Evolutionary conservation across 306 rosid genomes (phyloP).

Genomic region (Ormosia semicastrata): DNA sequence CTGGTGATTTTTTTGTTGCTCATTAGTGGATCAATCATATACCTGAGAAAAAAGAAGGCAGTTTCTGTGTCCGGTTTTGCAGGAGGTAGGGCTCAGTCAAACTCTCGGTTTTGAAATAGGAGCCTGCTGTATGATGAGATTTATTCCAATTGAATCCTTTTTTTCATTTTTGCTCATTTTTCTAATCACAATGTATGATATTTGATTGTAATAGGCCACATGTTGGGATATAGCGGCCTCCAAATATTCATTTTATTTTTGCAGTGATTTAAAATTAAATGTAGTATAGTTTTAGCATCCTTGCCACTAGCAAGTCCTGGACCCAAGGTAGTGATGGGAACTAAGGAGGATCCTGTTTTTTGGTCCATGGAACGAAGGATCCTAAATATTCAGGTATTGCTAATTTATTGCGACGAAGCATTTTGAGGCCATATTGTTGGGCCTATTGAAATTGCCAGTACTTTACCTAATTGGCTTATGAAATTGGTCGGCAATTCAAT

Average conservation of each 20-base stretch:
- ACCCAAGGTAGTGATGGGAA: not conserved
- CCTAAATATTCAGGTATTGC: not conserved
- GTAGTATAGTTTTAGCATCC: not conserved
- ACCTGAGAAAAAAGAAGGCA: slow-evolving; percentile 56
- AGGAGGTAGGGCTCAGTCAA: slow-evolving; percentile 56
- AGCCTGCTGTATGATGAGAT: slow-evolving; percentile 1
- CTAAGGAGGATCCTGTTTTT: too few relatives aligned
- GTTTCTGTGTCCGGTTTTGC: slow-evolving; percentile 50
- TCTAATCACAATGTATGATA: not conserved
- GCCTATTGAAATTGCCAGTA: not conserved
- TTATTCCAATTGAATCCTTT: not conserved
- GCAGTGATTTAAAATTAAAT: not conserved
- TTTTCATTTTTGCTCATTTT: not conserved
- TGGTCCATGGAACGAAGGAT: not conserved
- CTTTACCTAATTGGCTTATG: not conserved
- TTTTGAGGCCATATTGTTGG: slow-evolving; percentile 1
- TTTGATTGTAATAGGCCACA: slow-evolving; percentile 21
- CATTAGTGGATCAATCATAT: slow-evolving; percentile 59
- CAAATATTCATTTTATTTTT: slow-evolving; percentile 19
- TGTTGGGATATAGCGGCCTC: not conserved
- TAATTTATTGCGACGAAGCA: not conserved
- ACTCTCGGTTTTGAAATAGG: slow-evolving; percentile 52
- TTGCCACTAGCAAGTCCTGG: not conserved
- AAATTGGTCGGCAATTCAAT: not conserved
- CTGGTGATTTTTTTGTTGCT: slow-evolving; percentile 53